These are phyloP conservation scores for Actinomortierella wolfii DNA, from an alignment of 371 early-diverging fungal species.

Conservation along the genomic window DNA sequence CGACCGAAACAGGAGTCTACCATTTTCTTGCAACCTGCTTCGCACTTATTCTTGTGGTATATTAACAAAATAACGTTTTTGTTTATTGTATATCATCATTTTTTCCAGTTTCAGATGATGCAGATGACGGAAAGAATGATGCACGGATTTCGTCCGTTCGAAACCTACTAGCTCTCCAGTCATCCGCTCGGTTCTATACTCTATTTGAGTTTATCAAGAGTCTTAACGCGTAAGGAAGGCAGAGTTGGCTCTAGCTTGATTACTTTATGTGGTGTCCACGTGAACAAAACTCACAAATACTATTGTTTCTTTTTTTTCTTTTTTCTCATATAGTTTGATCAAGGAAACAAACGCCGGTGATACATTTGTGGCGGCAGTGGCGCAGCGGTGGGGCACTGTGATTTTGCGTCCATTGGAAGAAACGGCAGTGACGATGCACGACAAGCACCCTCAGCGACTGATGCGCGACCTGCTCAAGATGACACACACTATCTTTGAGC, in stretches of 20 bases:
- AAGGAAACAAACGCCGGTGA: slow-evolving; percentile 38
- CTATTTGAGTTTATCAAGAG: slow-evolving; percentile 51
- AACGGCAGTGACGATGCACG: slow-evolving; percentile 57
- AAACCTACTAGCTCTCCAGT: slow-evolving; percentile 61
- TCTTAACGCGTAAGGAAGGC: slow-evolving; percentile 50
- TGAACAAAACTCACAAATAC: neutral
- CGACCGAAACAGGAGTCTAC: neutral
- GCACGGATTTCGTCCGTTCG: slow-evolving; percentile 53
- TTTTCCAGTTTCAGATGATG: slow-evolving; percentile 30
- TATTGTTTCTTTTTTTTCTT: neutral
- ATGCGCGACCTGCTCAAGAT: slow-evolving; percentile 55
- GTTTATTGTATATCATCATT: neutral
- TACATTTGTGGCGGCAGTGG: slow-evolving; percentile 21
- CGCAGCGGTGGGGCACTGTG: slow-evolving; percentile 61
- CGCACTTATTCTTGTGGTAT: too few species aligned
- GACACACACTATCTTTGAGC: slow-evolving; percentile 41
- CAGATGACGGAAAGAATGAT: slow-evolving; percentile 52
- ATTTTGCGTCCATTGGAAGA: slow-evolving; percentile 58
- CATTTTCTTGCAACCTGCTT: too few species aligned
- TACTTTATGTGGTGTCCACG: neutral
- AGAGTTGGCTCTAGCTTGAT: too few species aligned
- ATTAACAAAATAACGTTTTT: too few species aligned
- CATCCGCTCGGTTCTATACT: slow-evolving; percentile 58
- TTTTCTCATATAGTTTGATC: slow-evolving; percentile 20
- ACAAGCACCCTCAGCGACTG: slow-evolving; percentile 55